These are phyloP conservation scores for Inga oerstediana DNA, from an alignment of 306 rosid genomes.

Conservation along the genomic window DNA sequence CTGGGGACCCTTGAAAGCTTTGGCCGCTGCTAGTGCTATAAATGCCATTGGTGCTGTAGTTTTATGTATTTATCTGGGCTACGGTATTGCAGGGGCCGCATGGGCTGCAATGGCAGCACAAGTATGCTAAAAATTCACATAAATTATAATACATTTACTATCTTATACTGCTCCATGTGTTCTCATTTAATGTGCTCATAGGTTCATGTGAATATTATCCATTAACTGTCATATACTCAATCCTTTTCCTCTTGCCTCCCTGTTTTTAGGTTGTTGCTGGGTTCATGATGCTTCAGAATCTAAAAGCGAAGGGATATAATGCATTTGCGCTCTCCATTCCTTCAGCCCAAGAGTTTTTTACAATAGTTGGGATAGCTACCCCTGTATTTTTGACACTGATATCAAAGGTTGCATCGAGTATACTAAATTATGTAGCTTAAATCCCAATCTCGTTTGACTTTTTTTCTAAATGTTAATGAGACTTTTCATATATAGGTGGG, in stretches of 20 bases:
- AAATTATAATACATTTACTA: constrained; percentile 20
- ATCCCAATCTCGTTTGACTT: constrained; percentile 17
- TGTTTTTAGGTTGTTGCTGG: constrained; percentile 81
- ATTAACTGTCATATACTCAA: not conserved
- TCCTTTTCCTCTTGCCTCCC: not conserved
- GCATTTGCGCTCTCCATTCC: constrained; percentile 74
- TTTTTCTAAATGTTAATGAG: constrained; percentile 8
- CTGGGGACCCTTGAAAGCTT: constrained; percentile 57
- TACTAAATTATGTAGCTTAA: not conserved
- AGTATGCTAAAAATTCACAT: constrained; percentile 35
- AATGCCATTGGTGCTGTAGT: constrained; percentile 45
- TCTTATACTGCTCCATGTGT: constrained; percentile 6
- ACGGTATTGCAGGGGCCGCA: constrained; percentile 58
- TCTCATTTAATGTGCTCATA: not conserved
- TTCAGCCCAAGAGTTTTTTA: constrained; percentile 61
- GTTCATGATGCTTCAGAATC: constrained; percentile 77
- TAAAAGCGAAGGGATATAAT: constrained; percentile 75
- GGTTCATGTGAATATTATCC: not conserved
- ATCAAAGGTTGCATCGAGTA: constrained; percentile 67
- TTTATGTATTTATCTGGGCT: constrained; percentile 47
- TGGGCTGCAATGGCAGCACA: constrained; percentile 57
- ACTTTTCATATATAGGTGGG: constrained; percentile 61
- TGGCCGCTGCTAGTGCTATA: constrained; percentile 49
- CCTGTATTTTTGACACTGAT: constrained; percentile 79
- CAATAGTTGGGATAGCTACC: constrained; percentile 67